Evolutionary conservation across 805 yeast species (phyloP), one percentile per base, ranked within the genome.

Genomic region (Cephaloascus albidus): DNA sequence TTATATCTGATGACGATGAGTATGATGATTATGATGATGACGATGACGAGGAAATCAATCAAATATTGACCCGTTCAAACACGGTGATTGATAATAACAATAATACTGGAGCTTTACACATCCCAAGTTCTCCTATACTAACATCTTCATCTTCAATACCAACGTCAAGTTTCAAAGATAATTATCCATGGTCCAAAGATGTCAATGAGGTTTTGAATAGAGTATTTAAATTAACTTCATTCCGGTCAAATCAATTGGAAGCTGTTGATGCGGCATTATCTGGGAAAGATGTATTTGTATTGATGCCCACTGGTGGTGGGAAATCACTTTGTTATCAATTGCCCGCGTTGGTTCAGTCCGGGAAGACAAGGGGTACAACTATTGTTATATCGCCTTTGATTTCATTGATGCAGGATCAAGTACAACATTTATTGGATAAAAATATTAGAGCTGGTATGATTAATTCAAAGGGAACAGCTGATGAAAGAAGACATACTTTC

Each of bases 291-390:
- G 95, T 85, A 0, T 87, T 93, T 61, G 97, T 93, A 2, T 66
- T 93, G 49, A 90, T 93, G 96, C 98, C 98, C 0, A 93, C 98
- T 1, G 98, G 98, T 31, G 98, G 98, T 38, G 98, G 98, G 38
- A 93, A 93, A 55, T 89, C 97, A 0, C 61, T 93, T 23, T 93
- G 98, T 55, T 93, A 89, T 58, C 98, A 93, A 58, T 67, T 93
- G 30, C 97, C 98, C 0, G 96, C 98, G 0, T 65, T 93, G 35
- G 78, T 90, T 2, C 67, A 70, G 33, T 68, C 81, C 2, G 96
- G 96, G 1, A 67, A 57, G 18, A 85, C 95, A 0, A 62, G 61
- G 15, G 97, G 97, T 14, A 82, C 93, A 0, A 87, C 97, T 0
- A 74, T 93, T 31, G 98, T 93, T 4, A 76, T 93, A 5, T 90